phyloP scores from a whole-genome alignment of 2,329 filamentous ascomycete genomes.

The Apiospora saccharicola region DNA sequence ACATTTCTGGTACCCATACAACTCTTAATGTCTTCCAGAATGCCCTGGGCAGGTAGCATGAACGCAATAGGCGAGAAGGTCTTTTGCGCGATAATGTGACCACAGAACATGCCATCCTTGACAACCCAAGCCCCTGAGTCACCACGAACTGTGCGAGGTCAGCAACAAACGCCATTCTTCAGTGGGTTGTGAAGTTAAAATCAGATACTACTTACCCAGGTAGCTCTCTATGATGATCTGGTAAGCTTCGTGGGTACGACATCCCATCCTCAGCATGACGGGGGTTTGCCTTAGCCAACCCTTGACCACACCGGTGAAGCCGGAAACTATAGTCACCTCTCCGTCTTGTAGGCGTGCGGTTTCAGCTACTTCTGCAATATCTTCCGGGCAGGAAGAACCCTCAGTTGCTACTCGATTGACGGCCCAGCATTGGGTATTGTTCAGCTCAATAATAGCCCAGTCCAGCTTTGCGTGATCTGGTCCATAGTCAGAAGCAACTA shows the following conservation, averaged over 20 bases:
- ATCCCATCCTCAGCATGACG: neutral
- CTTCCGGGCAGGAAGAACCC: neutral
- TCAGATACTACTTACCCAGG: neutral
- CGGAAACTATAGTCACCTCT: neutral
- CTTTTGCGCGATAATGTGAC: neutral
- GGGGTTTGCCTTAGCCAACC: neutral
- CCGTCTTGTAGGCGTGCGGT: neutral
- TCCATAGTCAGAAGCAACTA: neutral
- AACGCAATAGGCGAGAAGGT: neutral
- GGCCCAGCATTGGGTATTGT: neutral
- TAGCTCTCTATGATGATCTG: neutral
- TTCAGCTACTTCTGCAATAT: neutral
- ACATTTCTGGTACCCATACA: too few relatives aligned
- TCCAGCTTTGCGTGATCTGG: neutral
- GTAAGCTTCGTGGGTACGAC: neutral
- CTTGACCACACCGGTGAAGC: neutral
- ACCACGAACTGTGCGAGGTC: neutral
- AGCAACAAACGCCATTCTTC: too few relatives aligned
- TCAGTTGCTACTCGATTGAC: neutral
- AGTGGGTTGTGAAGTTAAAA: too few relatives aligned
- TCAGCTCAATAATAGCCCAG: neutral
- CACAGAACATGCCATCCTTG: neutral
- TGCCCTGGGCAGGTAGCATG: too few relatives aligned
- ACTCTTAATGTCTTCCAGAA: too few relatives aligned
- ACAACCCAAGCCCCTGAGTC: neutral